Evolutionary conservation across 176 grass and related monocot genomes (phyloP).

Genomic region (Aechmea fasciata): DNA sequence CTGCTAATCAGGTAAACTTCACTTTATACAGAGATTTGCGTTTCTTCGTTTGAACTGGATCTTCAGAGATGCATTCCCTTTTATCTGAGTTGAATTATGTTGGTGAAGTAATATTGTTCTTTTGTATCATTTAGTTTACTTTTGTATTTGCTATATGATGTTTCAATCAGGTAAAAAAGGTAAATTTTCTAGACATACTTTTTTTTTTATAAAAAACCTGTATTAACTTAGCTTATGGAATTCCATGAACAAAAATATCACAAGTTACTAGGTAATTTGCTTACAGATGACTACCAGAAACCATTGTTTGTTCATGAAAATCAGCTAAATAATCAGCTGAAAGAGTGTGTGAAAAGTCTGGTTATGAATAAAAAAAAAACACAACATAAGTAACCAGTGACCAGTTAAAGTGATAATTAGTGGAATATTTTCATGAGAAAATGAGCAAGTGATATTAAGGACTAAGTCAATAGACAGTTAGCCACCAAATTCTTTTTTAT

Average conservation of each 20-base stretch:
- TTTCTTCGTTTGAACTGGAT: neutral
- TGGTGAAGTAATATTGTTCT: neutral
- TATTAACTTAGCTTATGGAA: neutral
- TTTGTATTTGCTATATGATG: neutral
- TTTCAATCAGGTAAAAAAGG: neutral
- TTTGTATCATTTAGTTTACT: neutral
- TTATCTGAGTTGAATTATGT: neutral
- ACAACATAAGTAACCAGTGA: too few relatives aligned
- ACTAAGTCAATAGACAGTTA: too few relatives aligned
- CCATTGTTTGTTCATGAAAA: neutral
- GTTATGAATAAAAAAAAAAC: too few relatives aligned
- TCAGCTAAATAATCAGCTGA: too few relatives aligned
- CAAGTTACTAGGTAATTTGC: neutral
- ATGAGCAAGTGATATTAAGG: too few relatives aligned
- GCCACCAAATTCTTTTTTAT: too few relatives aligned
- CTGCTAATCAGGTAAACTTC: constrained; percentile 80
- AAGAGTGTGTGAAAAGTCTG: too few relatives aligned
- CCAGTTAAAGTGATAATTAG: too few relatives aligned
- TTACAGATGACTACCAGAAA: neutral
- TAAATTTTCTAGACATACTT: neutral
- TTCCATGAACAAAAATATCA: neutral
- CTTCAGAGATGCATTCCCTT: too few relatives aligned
- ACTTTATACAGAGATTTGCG: constrained; percentile 9
- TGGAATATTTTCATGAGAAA: too few relatives aligned
- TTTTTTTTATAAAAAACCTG: too few relatives aligned